Evolutionary conservation across 306 rosid species (phyloP), one percentile per base, ranked within the genome.

Genomic region (Vachellia collinsii): DNA sequence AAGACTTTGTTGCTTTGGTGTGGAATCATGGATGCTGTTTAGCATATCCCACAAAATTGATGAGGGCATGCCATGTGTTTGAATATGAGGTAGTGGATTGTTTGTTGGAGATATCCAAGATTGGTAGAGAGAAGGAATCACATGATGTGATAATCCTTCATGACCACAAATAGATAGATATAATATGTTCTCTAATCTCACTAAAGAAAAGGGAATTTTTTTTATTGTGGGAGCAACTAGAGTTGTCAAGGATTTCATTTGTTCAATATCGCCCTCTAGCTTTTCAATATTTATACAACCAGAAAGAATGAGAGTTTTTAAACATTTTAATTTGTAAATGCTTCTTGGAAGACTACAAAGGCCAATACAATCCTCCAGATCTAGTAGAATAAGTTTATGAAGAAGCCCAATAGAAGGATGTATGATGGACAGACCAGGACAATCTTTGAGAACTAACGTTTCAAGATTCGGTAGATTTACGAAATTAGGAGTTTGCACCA

Each of bases 291-390:
- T n/a, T 11, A 10, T 0, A 39, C 50, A 67, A 9, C 72, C 48
- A 39, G 72, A 67, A 39, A 67, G 72, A 41, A 67, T 67, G 8
- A 67, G 34, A 67, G 47, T 67, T 67, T 67, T n/a, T 41, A 67
- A 19, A 5, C 29, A 19, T 39, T 39, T 67, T 5, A 67, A 39
- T 16, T 11, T 39, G 9, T 67, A 38, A 38, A 67, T 38, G 12
- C 48, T 39, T 67, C 29, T 39, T 67, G 72, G 72, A 8, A 67
- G 72, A 41, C 12, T 38, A 0, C 4, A 0, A 67, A 67, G 50
- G 72, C 48, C 12, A 38, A 9, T 9, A 19, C 72, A 67, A 16
- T 67, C 34, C 48, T 67, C 20, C 29, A 67, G 38, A 39, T 67
- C 20, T 17, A 39, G 46, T 3, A 67, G 12, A 19, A 67, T 7